phyloP scores from a whole-genome alignment of 345 rosid species.

The Triadica sebifera region DNA sequence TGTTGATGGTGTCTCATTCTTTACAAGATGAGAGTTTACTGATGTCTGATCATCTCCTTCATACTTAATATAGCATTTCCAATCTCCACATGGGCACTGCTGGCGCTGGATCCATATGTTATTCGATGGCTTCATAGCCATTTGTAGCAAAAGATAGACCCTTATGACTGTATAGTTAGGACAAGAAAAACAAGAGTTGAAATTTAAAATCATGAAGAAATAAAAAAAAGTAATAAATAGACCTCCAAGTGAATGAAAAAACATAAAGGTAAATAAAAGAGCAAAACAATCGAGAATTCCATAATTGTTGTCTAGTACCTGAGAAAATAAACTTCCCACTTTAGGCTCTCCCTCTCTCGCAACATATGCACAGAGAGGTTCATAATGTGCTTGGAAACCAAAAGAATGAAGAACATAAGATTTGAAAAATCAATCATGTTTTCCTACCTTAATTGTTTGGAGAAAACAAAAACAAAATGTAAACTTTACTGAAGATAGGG shows the following conservation, averaged over 20 bases:
- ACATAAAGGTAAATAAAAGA: no score
- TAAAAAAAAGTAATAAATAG: background rate
- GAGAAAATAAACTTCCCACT: background rate
- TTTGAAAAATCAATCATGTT: background rate
- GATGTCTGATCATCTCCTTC: conserved; percentile 67
- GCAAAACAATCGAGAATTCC: background rate
- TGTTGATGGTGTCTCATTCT: conserved; percentile 49
- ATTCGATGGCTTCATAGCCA: conserved; percentile 57
- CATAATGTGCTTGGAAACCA: background rate
- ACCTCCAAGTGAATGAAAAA: background rate
- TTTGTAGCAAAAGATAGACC: conserved; percentile 18
- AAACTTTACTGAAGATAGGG: background rate
- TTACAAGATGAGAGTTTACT: conserved; percentile 43
- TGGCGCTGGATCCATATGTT: conserved; percentile 87
- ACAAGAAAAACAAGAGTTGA: background rate
- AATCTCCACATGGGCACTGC: conserved; percentile 93
- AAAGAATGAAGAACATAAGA: background rate
- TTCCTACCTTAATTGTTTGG: background rate
- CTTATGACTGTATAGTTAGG: conserved; percentile 19
- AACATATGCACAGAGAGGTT: background rate
- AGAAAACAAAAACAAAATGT: background rate
- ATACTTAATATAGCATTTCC: conserved; percentile 73
- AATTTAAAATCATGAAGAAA: background rate
- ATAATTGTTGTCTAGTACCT: background rate
- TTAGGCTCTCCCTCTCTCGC: no score